Evolutionary conservation across 2,329 filamentous ascomycete species (phyloP).

Genomic region (Aspergillus sclerotialis): DNA sequence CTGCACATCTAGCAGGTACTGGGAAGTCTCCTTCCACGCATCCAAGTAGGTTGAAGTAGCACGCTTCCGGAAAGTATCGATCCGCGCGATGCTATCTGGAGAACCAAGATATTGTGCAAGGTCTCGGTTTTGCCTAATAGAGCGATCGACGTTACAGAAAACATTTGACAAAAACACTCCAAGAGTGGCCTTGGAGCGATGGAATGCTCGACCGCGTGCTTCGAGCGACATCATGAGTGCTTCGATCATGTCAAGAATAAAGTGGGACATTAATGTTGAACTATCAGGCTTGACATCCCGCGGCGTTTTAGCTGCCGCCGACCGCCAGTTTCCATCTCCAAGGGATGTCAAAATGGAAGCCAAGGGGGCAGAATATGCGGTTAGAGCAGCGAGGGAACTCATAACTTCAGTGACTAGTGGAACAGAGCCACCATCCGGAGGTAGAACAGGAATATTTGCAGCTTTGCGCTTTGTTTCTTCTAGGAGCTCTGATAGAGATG

Average conservation of each 20-base stretch:
- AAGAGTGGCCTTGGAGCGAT: conserved; percentile 70
- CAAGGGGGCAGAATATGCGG: conserved; percentile 76
- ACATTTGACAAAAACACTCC: conserved; percentile 91
- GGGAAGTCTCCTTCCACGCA: conserved; percentile 80
- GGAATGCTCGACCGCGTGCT: conserved; percentile 61
- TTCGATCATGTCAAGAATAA: conserved; percentile 84
- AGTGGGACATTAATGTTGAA: conserved; percentile 79
- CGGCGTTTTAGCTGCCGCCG: conserved; percentile 59
- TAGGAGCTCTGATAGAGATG: conserved; percentile 72
- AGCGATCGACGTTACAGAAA: conserved; percentile 74
- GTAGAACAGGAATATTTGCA: conserved; percentile 58
- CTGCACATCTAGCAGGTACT: conserved; percentile 80
- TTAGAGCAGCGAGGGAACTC: conserved; percentile 78
- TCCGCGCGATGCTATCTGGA: conserved; percentile 55
- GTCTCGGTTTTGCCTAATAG: conserved; percentile 69
- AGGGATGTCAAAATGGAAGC: conserved; percentile 86
- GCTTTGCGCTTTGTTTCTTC: conserved; percentile 74
- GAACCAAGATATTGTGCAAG: conserved; percentile 61
- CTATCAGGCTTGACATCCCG: conserved; percentile 89
- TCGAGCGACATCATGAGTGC: conserved; percentile 69
- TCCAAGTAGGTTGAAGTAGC: conserved; percentile 75
- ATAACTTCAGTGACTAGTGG: conserved; percentile 78
- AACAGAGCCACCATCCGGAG: conserved; percentile 69
- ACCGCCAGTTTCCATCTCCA: conserved; percentile 83
- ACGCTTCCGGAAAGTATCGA: conserved; percentile 84